These are phyloP conservation scores for Fusarium chuoi DNA, from an alignment of 2,329 filamentous ascomycete genomes.

Conservation along the genomic window DNA sequence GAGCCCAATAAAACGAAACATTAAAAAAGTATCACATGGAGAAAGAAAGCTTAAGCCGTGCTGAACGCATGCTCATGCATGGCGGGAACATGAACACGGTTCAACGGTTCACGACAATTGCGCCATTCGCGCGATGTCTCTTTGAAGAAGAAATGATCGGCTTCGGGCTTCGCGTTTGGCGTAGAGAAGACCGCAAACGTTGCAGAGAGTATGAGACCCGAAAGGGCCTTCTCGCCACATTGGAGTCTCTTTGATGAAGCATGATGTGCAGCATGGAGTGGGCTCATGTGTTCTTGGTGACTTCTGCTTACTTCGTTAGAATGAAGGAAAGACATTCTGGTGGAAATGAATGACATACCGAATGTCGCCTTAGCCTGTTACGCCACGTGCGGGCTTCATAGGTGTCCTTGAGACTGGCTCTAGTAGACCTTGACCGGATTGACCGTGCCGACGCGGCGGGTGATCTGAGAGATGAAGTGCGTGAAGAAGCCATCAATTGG, in stretches of 20 bases:
- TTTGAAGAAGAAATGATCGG: not conserved
- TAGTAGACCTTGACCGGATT: not conserved
- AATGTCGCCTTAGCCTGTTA: slow-evolving; percentile 11
- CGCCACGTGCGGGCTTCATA: slow-evolving; percentile 26
- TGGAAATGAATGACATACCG: not conserved
- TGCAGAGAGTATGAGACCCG: slow-evolving; percentile 19
- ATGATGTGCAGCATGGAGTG: slow-evolving; percentile 15
- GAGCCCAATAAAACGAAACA: not conserved
- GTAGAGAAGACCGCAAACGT: slow-evolving; percentile 13
- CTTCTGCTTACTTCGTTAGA: not conserved
- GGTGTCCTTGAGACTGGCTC: slow-evolving; percentile 1
- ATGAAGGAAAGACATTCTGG: not conserved
- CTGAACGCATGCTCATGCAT: not conserved
- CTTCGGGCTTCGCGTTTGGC: slow-evolving; percentile 8
- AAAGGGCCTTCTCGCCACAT: slow-evolving; percentile 19
- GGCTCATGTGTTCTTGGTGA: not conserved
- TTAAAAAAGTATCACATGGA: rapidly evolving
- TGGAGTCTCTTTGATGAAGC: slow-evolving; percentile 21
- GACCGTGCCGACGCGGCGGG: not conserved
- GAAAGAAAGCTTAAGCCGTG: not conserved
- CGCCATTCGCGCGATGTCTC: not conserved
- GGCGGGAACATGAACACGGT: not conserved
- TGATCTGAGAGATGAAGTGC: not conserved
- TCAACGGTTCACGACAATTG: not conserved
- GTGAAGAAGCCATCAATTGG: not conserved